Base-by-base conservation (phyloP, 208 protist genomes). In the Wallacemonas rigidus region DNA sequence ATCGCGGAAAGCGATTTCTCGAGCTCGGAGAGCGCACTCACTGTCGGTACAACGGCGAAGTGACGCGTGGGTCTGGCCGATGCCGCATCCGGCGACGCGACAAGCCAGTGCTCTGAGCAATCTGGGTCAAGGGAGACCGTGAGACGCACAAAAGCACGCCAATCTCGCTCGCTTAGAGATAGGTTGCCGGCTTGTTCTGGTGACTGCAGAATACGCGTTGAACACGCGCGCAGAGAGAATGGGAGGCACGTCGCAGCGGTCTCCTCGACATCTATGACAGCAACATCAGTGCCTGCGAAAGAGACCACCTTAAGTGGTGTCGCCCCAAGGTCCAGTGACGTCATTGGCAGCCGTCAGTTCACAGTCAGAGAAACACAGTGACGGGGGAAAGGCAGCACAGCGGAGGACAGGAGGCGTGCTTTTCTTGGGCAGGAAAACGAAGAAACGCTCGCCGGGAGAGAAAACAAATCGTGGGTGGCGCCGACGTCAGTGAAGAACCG, bases 141-240 rank as follows among this genome's bases (percentile, higher is more conserved):
- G 36, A 79, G 11, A 15, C 71, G 69, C 17, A 67, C 74, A 57
- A 39, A 53, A 1, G 71, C 35, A 26, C 43, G 41, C 79, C 79
- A 84, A 44, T 74, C 65, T 15, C 53, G 55, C 41, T 51, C 43
- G 1, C 48, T 26, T 1, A 69, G 43, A n/a, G 44, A 48, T 12
- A 76, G 26, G 3, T n/a, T 9, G n/a, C 51, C 69, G 39, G 35
- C 51, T 12, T 76, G 58, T 6, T 69, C 67, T 4, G 45, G 3
- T 35, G 57, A 38, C 9, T n/a, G 5, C 2, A 85, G 38, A 1
- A 40, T 58, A 11, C 55, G 35, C 44, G 74, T 57, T 41, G 73
- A 67, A 39, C 80, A 85, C 12, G 64, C 17, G 26, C 63, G 51
- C 35, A 76, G 35, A 14, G 75, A 81, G 67, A 85, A 85, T 2